Percentiles rank a stretch among this genome's conserved stretches.
Evolutionary conservation across 129 eudicot species (phyloP).

Genomic region (Saussurea involucrata): DNA sequence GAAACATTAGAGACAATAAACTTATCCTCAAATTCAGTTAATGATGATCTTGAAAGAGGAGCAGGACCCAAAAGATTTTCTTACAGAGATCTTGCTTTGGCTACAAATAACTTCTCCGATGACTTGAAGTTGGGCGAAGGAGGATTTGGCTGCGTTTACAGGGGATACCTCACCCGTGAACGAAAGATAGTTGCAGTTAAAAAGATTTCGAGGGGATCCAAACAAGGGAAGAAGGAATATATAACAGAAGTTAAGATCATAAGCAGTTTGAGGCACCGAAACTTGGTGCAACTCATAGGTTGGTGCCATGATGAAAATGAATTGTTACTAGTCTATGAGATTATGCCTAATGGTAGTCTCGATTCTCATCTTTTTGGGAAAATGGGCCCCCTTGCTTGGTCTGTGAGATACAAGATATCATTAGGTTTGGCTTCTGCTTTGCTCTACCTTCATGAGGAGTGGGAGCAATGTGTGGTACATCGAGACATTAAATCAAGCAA

Average conservation of each 20-base stretch:
- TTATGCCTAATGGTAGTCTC: constrained; percentile 60
- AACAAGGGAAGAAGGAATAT: constrained; percentile 58
- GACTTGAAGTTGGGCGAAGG: constrained; percentile 55
- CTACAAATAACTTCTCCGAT: constrained; percentile 43
- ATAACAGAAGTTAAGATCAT: constrained; percentile 56
- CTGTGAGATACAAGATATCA: constrained; percentile 39
- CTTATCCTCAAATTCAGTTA: constrained; percentile 17
- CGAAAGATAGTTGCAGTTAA: constrained; percentile 50
- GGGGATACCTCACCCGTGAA: constrained; percentile 31
- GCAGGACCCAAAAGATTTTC: constrained; percentile 52
- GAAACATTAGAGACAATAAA: constrained; percentile 10
- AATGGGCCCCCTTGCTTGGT: constrained; percentile 44
- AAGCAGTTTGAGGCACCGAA: constrained; percentile 49
- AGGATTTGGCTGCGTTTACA: constrained; percentile 60
- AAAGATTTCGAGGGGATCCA: constrained; percentile 49
- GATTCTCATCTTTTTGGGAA: constrained; percentile 42
- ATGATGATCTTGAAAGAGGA: constrained; percentile 46
- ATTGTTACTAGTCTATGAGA: constrained; percentile 52
- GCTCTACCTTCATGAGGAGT: constrained; percentile 61
- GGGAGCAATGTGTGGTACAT: constrained; percentile 63
- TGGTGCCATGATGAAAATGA: constrained; percentile 59
- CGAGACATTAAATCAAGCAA: constrained; percentile 67
- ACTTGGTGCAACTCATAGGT: constrained; percentile 61
- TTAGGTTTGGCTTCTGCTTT: constrained; percentile 55
- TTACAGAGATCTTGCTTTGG: constrained; percentile 36